Evolutionary conservation across 345 rosid genomes (phyloP).

Genomic region (Gossypium ekmanianum): DNA sequence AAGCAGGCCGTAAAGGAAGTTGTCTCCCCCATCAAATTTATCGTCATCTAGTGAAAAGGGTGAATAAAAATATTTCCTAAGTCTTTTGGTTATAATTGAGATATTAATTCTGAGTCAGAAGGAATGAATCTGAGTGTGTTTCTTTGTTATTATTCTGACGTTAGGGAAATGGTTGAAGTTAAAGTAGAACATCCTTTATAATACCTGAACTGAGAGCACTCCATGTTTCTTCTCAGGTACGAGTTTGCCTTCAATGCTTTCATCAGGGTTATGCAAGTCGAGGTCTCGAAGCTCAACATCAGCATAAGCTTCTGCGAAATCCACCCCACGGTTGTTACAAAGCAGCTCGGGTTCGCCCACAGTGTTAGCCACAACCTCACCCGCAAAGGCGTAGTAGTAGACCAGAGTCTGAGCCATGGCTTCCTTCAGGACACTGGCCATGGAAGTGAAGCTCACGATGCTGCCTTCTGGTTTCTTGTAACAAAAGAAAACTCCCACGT

Average conservation of each 20-base stretch:
- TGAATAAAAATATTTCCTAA: too few species aligned
- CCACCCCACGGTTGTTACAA: conserved; percentile 83
- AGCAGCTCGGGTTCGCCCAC: conserved; percentile 73
- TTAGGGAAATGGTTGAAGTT: not conserved
- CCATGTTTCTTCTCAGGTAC: conserved; percentile 57
- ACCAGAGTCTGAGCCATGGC: conserved; percentile 67
- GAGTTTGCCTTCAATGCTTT: conserved; percentile 53
- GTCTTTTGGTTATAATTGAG: too few species aligned
- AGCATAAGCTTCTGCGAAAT: conserved; percentile 57
- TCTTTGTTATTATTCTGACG: not conserved
- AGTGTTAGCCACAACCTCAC: conserved; percentile 57
- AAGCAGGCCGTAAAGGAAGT: too few species aligned
- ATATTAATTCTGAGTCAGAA: too few species aligned
- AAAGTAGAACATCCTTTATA: too few species aligned
- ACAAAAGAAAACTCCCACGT: conserved; percentile 64
- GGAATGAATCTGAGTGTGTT: not conserved
- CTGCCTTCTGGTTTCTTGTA: conserved; percentile 30
- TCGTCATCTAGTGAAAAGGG: too few species aligned
- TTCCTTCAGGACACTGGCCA: conserved; percentile 43
- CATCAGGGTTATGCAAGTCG: conserved; percentile 61
- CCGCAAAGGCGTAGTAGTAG: conserved; percentile 70
- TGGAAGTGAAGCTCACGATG: conserved; percentile 26
- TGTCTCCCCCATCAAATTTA: too few species aligned
- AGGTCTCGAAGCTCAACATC: conserved; percentile 48
- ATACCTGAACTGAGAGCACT: conserved; percentile 77